Percentiles rank a stretch among this genome's conserved stretches.
Conservation (phyloP, 1,139 yeast species). For the Arxiozyma slooffiae region DNA sequence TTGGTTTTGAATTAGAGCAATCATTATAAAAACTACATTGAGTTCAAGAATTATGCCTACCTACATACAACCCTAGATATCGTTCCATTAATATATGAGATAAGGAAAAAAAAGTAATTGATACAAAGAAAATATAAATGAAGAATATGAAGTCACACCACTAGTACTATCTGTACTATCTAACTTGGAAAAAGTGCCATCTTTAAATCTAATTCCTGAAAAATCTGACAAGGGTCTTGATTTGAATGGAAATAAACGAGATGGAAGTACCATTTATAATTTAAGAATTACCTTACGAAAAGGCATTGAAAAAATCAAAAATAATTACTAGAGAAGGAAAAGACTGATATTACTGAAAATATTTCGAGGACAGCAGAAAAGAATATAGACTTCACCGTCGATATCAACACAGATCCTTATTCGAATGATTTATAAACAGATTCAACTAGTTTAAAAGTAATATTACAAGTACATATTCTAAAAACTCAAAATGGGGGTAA, state of each 20-base stretch:
- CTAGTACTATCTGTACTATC: background rate
- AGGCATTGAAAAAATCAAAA: background rate
- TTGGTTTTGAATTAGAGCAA: too few species aligned
- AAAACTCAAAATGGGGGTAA: constrained; percentile 15
- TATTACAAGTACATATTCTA: constrained; percentile 6
- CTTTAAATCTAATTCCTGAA: background rate
- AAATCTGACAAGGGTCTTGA: background rate
- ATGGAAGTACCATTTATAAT: too few species aligned
- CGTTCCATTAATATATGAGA: background rate
- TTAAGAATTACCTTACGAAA: background rate
- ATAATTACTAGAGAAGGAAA: background rate
- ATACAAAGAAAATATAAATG: background rate
- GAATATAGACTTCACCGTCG: background rate
- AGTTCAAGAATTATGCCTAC: background rate
- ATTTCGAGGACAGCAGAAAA: background rate
- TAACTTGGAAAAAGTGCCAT: background rate
- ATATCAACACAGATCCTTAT: background rate
- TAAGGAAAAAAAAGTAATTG: background rate
- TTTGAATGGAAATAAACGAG: background rate
- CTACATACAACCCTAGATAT: background rate
- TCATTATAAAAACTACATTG: too few species aligned
- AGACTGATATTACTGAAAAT: background rate
- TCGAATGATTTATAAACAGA: background rate
- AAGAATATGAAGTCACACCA: too few species aligned
- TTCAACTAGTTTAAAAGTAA: background rate